Conservation (phyloP, 2,329 filamentous ascomycete genomes). For the Nothophaeocryptopus gaeumannii region DNA sequence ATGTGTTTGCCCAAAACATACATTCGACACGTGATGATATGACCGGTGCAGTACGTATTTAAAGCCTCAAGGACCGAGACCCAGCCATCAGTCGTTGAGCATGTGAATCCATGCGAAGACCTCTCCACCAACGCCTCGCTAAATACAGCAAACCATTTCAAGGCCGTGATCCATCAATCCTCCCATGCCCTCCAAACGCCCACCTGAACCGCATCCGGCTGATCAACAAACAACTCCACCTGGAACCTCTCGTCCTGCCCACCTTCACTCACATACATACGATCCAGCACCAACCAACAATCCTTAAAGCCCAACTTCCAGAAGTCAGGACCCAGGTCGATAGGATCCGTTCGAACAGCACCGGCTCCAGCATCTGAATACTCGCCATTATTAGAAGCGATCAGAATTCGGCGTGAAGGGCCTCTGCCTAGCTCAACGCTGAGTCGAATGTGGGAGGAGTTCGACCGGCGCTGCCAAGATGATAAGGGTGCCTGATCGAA, state of each 20-base stretch:
- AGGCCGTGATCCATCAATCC: slow-evolving; percentile 24
- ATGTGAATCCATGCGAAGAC: too few relatives aligned
- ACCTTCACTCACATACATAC: slow-evolving; percentile 60
- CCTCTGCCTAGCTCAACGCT: slow-evolving; percentile 71
- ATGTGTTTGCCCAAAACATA: too few relatives aligned
- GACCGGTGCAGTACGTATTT: too few relatives aligned
- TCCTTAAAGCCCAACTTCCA: slow-evolving; percentile 47
- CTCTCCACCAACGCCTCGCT: too few relatives aligned
- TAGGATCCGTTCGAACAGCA: slow-evolving; percentile 64
- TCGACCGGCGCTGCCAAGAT: slow-evolving; percentile 12
- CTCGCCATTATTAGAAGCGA: slow-evolving; percentile 66
- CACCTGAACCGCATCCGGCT: slow-evolving; percentile 42
- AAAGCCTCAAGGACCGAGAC: too few relatives aligned
- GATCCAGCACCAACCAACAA: slow-evolving; percentile 79
- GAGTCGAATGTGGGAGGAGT: slow-evolving; percentile 59
- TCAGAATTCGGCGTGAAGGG: slow-evolving; percentile 63
- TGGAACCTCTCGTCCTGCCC: slow-evolving; percentile 50
- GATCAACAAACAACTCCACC: slow-evolving; percentile 48
- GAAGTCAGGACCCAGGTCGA: slow-evolving; percentile 67
- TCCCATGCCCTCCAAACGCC: slow-evolving; percentile 49
- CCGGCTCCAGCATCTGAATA: slow-evolving; percentile 65
- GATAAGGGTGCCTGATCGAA: slow-evolving; percentile 21
- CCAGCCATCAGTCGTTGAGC: too few relatives aligned
- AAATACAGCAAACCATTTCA: too few relatives aligned
- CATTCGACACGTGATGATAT: too few relatives aligned